A percentile compares a stretch with the other conserved stretches of the same genome.
Conservation (phyloP, 495 filamentous ascomycete genomes). For the Pseudomonodictys pantanalensis region DNA sequence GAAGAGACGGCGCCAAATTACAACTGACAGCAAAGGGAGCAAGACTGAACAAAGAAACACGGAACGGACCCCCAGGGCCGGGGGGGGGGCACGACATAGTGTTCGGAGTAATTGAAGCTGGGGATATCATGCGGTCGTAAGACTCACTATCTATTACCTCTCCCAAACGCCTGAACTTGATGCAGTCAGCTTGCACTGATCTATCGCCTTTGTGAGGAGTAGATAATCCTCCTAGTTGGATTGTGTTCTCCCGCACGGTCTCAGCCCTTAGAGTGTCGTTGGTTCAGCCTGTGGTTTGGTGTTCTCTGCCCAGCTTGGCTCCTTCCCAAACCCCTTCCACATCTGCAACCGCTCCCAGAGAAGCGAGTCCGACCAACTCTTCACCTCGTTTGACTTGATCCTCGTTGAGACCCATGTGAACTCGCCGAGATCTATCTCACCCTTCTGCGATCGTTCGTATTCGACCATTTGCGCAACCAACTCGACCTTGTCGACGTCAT, state of each 20-base stretch:
- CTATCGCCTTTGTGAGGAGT: background rate
- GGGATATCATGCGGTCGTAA: background rate
- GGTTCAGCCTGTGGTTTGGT: constrained; percentile 15
- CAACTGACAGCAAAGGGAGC: too few relatives aligned
- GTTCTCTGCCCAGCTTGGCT: constrained; percentile 11
- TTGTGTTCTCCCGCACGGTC: background rate
- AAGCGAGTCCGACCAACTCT: constrained; percentile 73
- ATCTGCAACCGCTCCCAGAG: constrained; percentile 72
- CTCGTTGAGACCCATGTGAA: constrained; percentile 72
- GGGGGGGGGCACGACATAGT: background rate
- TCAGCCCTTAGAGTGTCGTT: constrained; percentile 5
- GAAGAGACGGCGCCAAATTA: too few relatives aligned
- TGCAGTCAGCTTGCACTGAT: background rate
- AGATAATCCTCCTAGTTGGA: background rate
- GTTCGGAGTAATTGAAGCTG: background rate
- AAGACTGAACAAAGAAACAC: too few relatives aligned
- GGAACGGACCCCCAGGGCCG: too few relatives aligned
- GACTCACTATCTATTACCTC: background rate
- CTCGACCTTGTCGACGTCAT: constrained; percentile 97
- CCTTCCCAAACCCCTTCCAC: constrained; percentile 52
- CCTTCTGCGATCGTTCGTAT: constrained; percentile 74
- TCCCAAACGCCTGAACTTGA: background rate
- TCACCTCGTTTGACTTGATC: constrained; percentile 72
- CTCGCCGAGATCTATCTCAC: constrained; percentile 71
- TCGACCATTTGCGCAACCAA: constrained; percentile 92